Conservation (phyloP, 176 grass and related monocot species). For the Dactylis glomerata region DNA sequence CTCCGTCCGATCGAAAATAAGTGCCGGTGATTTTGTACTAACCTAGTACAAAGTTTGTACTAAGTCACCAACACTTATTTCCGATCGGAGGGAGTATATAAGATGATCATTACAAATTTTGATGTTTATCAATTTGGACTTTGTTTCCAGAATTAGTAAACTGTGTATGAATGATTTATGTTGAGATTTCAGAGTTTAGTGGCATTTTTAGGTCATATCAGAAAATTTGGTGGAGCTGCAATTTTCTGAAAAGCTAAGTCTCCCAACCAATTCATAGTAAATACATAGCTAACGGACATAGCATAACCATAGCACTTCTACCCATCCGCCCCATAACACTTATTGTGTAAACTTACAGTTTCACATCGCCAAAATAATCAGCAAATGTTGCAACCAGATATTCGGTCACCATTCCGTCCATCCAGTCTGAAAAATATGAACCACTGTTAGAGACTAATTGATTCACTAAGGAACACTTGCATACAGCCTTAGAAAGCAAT, state of each 20-base stretch:
- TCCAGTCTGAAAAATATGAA: slow-evolving; percentile 66
- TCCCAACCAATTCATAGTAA: not conserved
- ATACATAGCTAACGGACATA: not conserved
- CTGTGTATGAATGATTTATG: slow-evolving; percentile 6
- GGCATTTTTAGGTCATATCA: not conserved
- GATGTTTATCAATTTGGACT: slow-evolving; percentile 9
- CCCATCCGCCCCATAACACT: not conserved
- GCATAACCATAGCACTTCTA: slow-evolving; percentile 13
- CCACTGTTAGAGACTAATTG: slow-evolving; percentile 18
- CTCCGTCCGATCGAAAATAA: too few relatives aligned
- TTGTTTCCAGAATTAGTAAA: slow-evolving; percentile 11
- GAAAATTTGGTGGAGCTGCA: not conserved
- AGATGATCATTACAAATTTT: not conserved
- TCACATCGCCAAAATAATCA: slow-evolving; percentile 95
- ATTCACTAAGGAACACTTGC: slow-evolving; percentile 1
- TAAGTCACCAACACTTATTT: too few relatives aligned
- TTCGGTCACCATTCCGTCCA: slow-evolving; percentile 81
- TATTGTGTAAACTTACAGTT: slow-evolving; percentile 68
- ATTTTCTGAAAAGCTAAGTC: not conserved
- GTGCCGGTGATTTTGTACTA: too few relatives aligned
- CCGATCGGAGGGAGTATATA: too few relatives aligned
- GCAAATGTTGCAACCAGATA: slow-evolving; percentile 88
- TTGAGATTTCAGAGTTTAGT: slow-evolving; percentile 11
- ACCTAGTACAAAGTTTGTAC: too few relatives aligned
- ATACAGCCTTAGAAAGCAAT: slow-evolving; percentile 10